A percentile compares a stretch with the other conserved stretches of the same genome.
Evolutionary conservation across 2,329 filamentous ascomycete species (phyloP).

Genomic region (Calonectria multiphialidica): DNA sequence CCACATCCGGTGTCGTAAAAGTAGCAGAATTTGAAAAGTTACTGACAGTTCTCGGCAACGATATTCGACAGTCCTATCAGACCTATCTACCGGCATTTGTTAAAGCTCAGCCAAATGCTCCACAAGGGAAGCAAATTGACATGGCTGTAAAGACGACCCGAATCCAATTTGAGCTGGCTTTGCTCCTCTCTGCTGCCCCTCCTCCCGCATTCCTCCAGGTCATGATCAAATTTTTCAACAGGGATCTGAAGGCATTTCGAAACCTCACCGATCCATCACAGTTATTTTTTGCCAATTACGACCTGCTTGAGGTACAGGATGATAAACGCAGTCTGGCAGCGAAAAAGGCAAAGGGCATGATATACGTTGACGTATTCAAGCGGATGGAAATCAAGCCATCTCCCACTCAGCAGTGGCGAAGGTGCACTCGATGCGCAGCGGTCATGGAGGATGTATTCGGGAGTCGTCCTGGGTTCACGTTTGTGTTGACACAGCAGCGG

Average conservation of each 20-base stretch:
- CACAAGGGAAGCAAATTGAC: conserved; percentile 58
- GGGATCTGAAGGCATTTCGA: conserved; percentile 69
- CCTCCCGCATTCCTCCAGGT: conserved; percentile 64
- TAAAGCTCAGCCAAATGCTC: conserved; percentile 60
- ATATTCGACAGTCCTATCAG: conserved; percentile 65
- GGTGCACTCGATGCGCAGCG: conserved; percentile 69
- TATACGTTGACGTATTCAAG: conserved; percentile 69
- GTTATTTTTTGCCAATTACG: conserved; percentile 80
- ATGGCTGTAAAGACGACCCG: conserved; percentile 59
- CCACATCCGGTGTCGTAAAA: conserved; percentile 65
- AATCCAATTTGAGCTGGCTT: conserved; percentile 61
- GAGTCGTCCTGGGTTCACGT: conserved; percentile 62
- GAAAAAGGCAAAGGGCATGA: conserved; percentile 49
- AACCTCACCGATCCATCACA: conserved; percentile 72
- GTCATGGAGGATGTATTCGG: conserved; percentile 73
- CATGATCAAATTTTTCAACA: conserved; percentile 74
- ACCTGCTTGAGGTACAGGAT: conserved; percentile 74
- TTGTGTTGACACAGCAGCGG: conserved; percentile 66
- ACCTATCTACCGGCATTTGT: conserved; percentile 58
- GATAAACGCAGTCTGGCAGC: conserved; percentile 61
- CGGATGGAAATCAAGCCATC: conserved; percentile 62
- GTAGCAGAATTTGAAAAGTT: conserved; percentile 73
- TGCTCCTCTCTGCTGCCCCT: conserved; percentile 63
- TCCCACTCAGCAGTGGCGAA: conserved; percentile 48
- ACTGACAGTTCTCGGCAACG: conserved; percentile 60